Evolutionary conservation across 805 yeast species (phyloP).

Genomic region (Candida oleophila): DNA sequence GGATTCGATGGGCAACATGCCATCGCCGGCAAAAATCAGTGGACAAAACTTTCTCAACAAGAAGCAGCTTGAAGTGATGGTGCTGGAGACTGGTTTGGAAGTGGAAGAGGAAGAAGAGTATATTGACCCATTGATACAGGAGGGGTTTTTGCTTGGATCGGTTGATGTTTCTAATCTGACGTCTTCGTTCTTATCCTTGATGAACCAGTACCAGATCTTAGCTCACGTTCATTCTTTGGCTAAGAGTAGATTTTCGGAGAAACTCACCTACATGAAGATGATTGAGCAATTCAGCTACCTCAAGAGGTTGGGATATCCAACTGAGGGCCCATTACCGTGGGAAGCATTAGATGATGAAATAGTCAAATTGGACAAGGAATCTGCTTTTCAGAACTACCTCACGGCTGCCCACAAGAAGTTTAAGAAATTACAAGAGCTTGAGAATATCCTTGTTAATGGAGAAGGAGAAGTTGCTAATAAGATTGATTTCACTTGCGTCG

Average conservation of each 20-base stretch:
- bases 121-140: conserved; percentile 12
- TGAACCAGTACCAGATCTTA: conserved; percentile 41
- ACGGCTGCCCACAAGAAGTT: conserved; percentile 15
- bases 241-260: not conserved
- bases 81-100: not conserved
- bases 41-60: conserved; percentile 31
- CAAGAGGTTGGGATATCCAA: conserved; percentile 32
- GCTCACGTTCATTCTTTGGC: conserved; percentile 20
- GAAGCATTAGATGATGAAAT: conserved; percentile 15
- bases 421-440: conserved; percentile 25
- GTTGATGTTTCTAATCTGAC: conserved; percentile 24
- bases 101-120: conserved; percentile 3
- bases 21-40: conserved; percentile 30
- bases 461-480: not conserved
- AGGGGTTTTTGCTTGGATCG: conserved; percentile 30
- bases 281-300: conserved; percentile 20
- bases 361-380: conserved; percentile 14
- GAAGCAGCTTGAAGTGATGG: conserved; percentile 11
- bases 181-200: conserved; percentile 21
- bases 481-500: not conserved
- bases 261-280: not conserved
- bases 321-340: conserved; percentile 29
- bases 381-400: conserved; percentile 14
- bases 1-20: conserved; percentile 33
- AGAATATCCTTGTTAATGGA: conserved; percentile 9